Conservation (phyloP, 1,284 basidiomycete genomes). For the Ustilago lituana region DNA sequence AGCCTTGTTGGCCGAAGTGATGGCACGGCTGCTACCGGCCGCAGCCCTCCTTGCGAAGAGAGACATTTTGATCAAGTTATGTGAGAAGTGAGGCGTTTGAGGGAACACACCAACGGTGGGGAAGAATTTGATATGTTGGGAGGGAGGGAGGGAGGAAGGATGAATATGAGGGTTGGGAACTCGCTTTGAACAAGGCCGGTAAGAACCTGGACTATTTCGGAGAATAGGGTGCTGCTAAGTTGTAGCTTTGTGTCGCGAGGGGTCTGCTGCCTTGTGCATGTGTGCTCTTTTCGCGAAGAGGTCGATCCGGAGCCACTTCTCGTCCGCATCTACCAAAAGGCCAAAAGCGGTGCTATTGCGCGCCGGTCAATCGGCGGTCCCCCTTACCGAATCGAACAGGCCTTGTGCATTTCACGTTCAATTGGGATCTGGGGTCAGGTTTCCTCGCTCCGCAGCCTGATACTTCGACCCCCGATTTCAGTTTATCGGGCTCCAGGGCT, state of each 20-base stretch:
- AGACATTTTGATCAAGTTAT: conserved; percentile 26
- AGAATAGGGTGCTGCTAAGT: neutral
- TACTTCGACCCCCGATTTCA: neutral
- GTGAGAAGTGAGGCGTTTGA: neutral
- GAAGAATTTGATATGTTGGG: neutral
- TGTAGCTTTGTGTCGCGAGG: too few relatives aligned
- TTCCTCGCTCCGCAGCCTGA: neutral
- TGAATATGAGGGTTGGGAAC: too few relatives aligned
- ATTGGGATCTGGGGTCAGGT: neutral
- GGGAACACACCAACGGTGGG: neutral
- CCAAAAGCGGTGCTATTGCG: too few relatives aligned
- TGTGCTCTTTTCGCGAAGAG: too few relatives aligned
- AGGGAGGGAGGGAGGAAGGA: neutral
- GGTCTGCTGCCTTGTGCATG: too few relatives aligned
- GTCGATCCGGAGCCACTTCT: too few relatives aligned
- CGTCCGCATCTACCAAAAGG: too few relatives aligned
- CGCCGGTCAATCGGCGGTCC: conserved; percentile 12
- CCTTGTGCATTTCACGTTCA: conserved; percentile 40
- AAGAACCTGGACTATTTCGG: too few relatives aligned
- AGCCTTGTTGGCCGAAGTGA: conserved; percentile 20
- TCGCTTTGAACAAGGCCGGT: too few relatives aligned
- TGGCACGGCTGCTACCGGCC: conserved; percentile 42
- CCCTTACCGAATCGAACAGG: conserved; percentile 37
- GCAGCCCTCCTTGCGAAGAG: conserved; percentile 36
- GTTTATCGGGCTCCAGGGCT: too few relatives aligned